Evolutionary conservation across 768 basidiomycete species (phyloP), one percentile per base, ranked within the genome.

Genomic region (Tulasnella sp.): DNA sequence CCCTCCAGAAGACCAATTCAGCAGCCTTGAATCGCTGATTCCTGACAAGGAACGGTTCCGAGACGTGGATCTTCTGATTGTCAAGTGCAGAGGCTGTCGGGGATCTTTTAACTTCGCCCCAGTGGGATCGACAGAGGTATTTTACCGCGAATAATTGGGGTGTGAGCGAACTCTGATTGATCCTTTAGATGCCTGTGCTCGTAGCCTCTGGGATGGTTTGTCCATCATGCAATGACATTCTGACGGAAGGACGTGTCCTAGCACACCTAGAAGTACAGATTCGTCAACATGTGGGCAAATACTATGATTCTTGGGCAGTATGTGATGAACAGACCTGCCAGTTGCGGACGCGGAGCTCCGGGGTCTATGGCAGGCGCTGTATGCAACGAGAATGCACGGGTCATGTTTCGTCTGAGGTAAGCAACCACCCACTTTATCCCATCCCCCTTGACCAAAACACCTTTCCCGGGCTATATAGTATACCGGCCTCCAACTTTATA

Each of bases 201-300:
- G 77, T 75, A 27, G 68, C 79, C 0, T 73, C 76, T 8, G 95
- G 96, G 0, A 75, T 85, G 0, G 70, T 73, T 1, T 99, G 96
- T 68, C 79, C 81, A 64, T 52, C 49, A 50, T 34, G 61, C 53
- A 19, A 29, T 29, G 41, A 11, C 2, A 4, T 15, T 19, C 15
- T 94, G 17, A 74, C 75, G 24, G 61, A 70, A 0, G 80, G 82
- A 0, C 88, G 88, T 63, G 68, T 98, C 49, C 81, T 84, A 61
- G 75, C 83, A 21, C 96, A 98, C 69, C 79, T 98, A 13, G 94
- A 98, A 68, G 73, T 79, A 1, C 90, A 94, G 65, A 86, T 97
- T 52, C 82, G 94, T 0, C 71, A 78, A 1, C 81, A 80, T 63
- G 85, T 99, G 51, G 73, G 76, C 7, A 79, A 76, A 65, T 97